phyloP scores from a whole-genome alignment of 352 stramenopile genomes.

The Thraustotheca clavata region DNA sequence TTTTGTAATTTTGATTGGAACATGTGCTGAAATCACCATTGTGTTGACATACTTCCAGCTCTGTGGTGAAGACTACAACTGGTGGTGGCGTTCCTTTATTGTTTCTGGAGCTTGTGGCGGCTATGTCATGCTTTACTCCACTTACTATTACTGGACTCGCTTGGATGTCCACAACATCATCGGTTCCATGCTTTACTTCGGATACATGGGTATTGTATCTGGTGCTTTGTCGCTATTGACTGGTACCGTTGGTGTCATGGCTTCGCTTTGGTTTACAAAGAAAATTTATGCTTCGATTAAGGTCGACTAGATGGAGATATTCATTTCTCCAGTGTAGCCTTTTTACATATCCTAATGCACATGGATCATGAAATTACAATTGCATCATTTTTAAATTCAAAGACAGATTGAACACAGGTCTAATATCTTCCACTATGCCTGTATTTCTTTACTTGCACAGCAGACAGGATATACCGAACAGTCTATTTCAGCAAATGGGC shows the following conservation, averaged over 20 bases:
- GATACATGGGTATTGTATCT: slow-evolving; percentile 98
- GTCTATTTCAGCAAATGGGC: no score
- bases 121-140: slow-evolving; percentile 99
- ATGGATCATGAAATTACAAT: no score
- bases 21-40: slow-evolving; percentile 98
- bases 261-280: slow-evolving; percentile 97
- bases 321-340: no score
- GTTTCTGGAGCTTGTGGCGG: slow-evolving; percentile 93
- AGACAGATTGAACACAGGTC: no score
- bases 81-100: slow-evolving; percentile 99
- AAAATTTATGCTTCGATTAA: slow-evolving; percentile 98
- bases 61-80: slow-evolving; percentile 99
- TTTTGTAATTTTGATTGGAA: slow-evolving; percentile 98
- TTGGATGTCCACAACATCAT: slow-evolving; percentile 93
- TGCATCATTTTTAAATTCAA: no score
- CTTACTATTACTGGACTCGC: slow-evolving; percentile 96
- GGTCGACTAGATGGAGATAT: no score
- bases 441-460: no score
- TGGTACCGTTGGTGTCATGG: slow-evolving; percentile 93
- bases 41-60: slow-evolving; percentile 99
- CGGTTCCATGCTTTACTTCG: slow-evolving; percentile 93
- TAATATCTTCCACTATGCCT: no score
- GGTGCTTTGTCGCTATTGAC: slow-evolving; percentile 95
- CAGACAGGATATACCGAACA: no score
- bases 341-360: no score